Conservation (phyloP, 345 rosid genomes). For the Citrus reticulata region DNA sequence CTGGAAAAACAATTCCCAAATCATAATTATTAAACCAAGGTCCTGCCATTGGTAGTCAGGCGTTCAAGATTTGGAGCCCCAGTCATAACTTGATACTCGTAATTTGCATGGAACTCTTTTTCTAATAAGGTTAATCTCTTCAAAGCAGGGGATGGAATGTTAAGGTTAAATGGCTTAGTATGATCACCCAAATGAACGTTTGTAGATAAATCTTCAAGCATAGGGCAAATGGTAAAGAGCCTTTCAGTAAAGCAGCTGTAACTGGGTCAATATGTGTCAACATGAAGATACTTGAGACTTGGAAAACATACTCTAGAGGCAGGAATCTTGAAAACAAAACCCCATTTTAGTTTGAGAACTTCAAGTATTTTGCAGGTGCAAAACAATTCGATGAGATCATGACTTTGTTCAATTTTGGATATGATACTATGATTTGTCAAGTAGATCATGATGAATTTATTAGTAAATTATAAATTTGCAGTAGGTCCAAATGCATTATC, state of each 20-base stretch:
- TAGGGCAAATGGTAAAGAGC: background rate
- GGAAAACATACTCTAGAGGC: background rate
- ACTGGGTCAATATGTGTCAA: background rate
- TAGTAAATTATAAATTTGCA: too few relatives aligned
- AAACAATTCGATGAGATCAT: background rate
- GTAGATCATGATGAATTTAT: too few relatives aligned
- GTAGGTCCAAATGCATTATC: too few relatives aligned
- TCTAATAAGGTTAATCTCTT: background rate
- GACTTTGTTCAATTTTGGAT: too few relatives aligned
- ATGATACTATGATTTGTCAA: too few relatives aligned
- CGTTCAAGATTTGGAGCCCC: background rate
- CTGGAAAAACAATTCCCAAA: background rate
- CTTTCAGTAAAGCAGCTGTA: background rate
- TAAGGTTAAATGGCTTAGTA: background rate
- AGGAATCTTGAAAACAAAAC: background rate
- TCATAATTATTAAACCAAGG: background rate
- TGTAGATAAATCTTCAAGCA: background rate
- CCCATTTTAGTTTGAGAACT: background rate
- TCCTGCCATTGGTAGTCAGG: background rate
- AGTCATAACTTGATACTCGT: background rate
- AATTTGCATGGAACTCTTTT: background rate
- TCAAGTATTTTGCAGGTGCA: background rate
- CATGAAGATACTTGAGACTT: background rate
- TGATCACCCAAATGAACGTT: background rate
- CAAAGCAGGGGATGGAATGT: background rate